Conservation (phyloP, 208 protist species). For the Wallacemonas sp. region DNA sequence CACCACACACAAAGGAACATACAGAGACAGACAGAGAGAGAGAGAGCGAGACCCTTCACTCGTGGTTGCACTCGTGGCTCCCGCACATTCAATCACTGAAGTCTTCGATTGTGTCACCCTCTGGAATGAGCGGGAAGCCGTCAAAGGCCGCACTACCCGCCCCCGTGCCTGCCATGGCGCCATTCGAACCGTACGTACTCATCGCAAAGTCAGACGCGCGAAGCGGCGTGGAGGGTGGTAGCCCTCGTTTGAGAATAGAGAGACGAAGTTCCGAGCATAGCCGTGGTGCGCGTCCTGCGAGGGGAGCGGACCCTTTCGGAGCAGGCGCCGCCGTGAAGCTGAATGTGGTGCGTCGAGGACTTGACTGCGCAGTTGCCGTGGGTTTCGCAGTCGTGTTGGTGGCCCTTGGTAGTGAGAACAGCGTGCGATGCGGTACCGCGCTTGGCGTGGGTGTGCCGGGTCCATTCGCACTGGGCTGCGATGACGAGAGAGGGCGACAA, state of each 20-base stretch:
- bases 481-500: constrained; percentile 14
- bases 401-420: no score
- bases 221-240: not conserved
- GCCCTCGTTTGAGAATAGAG: not conserved
- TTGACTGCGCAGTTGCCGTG: no score
- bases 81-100: constrained; percentile 36
- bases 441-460: not conserved
- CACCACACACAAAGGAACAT: not conserved
- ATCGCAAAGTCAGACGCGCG: not conserved
- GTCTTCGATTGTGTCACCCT: constrained; percentile 53
- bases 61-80: not conserved
- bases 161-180: no score
- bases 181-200: not conserved
- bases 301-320: not conserved
- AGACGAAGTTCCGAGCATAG: constrained; percentile 6
- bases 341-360: constrained; percentile 25
- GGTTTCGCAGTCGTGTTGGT: no score
- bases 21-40: constrained; percentile 1
- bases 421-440: no score
- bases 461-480: not conserved
- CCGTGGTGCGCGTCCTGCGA: constrained; percentile 1
- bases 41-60: not conserved
- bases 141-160: no score
- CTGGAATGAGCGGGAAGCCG: constrained; percentile 24
- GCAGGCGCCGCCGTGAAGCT: constrained; percentile 11